Evolutionary conservation across 179 eudicot genomes (phyloP), one percentile per base, ranked within the genome.

Genomic region (Beta lomatogona): DNA sequence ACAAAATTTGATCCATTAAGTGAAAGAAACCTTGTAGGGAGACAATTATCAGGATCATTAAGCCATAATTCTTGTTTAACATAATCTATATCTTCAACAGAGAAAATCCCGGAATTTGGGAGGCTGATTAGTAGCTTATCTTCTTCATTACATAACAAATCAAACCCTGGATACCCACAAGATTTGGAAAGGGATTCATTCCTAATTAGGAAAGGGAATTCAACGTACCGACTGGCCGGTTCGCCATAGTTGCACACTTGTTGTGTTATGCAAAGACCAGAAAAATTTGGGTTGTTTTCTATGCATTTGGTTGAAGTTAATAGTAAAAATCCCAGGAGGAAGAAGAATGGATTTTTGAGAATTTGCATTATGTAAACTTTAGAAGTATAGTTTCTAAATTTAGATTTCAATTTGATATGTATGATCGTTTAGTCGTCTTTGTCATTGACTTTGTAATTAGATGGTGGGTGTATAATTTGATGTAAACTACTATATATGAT

Each of bases 111-210:
- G 5, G 81, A 70, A 77, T 77, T 77, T 31, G 73, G 77, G 2
- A 82, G 22, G 46, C 77, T 48, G 22, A 82, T 36, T 7, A 36
- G 46, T 11, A 77, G 9, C 73, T 15, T 52, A 70, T 77, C 4
- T 41, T 48, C 50, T 59, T 12, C 45, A 61, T 82, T 52, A 82
- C 84, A 82, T 2, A 60, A 44, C 77, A 82, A 77, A 61, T 82
- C 81, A 14, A 82, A 77, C n/a, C 84, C 84, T 7, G 81, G 84
- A 52, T 70, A 82, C 10, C 81, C 84, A 41, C 84, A 82, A 14
- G 50, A 58, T 6, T 21, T 61, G 14, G 84, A 70, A 41, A 77
- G 53, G 53, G 80, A 69, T 0, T 77, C 77, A 19, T 71, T 82
- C 12, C 6, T n/a, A 12, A 82, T 71, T 11, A 65, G 73, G 48